phyloP scores from a whole-genome alignment of 257 asterid genomes.

The Apocynum venetum region DNA sequence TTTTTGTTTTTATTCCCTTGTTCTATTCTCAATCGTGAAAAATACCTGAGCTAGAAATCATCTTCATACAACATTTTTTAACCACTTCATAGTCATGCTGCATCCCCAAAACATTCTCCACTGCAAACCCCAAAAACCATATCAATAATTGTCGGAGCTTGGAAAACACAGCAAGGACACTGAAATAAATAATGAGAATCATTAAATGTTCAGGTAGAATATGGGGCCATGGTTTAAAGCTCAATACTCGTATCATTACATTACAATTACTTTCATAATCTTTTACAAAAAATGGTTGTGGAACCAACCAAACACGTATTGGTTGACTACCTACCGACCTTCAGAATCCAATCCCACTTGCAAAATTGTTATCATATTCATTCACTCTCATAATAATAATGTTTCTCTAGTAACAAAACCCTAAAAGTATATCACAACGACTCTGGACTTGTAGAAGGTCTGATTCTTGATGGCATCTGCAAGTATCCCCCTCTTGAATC shows the following conservation, averaged over 20 bases:
- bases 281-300: background rate
- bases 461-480: conserved; percentile 85
- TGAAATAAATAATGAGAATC: no score
- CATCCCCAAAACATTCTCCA: no score
- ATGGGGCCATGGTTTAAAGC: background rate
- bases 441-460: conserved; percentile 78
- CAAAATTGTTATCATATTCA: background rate
- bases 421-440: conserved; percentile 39
- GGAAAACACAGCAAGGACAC: no score
- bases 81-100: no score
- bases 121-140: no score
- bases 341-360: background rate
- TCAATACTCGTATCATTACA: background rate
- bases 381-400: no score
- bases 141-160: no score
- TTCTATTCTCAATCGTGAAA: no score
- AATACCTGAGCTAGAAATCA: no score
- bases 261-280: background rate
- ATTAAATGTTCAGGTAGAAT: background rate
- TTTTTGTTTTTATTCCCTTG: no score
- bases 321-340: background rate
- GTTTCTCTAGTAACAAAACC: background rate
- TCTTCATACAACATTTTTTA: no score
- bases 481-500: conserved; percentile 27
- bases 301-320: background rate